phyloP scores from a whole-genome alignment of 441 rosid species.

The Pelargonium cotyledonis region DNA sequence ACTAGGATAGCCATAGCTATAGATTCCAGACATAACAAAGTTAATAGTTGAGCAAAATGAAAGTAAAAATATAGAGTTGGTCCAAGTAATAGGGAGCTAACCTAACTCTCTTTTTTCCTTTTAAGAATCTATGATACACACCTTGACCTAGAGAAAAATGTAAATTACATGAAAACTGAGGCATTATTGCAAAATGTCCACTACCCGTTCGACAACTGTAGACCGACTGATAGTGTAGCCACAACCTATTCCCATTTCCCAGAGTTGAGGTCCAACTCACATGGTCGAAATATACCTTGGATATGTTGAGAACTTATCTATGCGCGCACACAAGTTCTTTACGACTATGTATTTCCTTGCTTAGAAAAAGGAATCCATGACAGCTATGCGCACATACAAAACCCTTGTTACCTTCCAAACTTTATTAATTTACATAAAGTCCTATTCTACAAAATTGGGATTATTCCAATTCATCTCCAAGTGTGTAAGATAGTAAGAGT shows the following conservation, averaged over 20 bases:
- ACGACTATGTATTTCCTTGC: neutral
- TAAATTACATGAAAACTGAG: neutral
- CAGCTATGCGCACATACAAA: neutral
- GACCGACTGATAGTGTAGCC: neutral
- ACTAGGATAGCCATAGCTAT: neutral
- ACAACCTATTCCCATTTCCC: neutral
- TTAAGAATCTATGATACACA: neutral
- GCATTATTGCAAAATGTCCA: neutral
- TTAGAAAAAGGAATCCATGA: neutral
- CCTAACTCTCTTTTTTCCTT: neutral
- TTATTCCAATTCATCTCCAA: neutral
- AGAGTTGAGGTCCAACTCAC: neutral
- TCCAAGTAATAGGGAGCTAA: neutral
- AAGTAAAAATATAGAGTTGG: neutral
- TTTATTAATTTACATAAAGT: neutral
- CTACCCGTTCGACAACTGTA: neutral
- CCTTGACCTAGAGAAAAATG: neutral
- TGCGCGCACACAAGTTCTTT: neutral
- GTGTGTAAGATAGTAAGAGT: neutral
- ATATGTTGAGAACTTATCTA: neutral
- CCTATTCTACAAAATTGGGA: neutral
- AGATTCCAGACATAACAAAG: constrained; percentile 3
- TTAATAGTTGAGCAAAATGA: neutral
- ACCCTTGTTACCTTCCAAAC: neutral
- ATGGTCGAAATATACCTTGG: neutral